phyloP scores from a whole-genome alignment of 495 filamentous ascomycete genomes.

The Beverwykella pulmonaria region DNA sequence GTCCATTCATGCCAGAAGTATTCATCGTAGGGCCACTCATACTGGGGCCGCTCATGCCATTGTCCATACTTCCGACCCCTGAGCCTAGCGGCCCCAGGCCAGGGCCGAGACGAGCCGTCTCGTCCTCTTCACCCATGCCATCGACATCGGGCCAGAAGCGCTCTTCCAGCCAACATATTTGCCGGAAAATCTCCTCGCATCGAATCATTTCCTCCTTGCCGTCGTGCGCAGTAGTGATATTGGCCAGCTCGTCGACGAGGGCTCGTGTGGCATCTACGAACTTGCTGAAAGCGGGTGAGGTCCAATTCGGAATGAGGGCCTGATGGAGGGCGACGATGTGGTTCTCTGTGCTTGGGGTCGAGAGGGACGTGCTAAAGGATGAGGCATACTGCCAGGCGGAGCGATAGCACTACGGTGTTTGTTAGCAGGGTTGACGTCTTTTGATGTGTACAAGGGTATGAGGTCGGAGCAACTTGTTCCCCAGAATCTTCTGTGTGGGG shows the following conservation, averaged over 20 bases:
- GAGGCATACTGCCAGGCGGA: constrained; percentile 47
- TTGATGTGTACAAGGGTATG: too few species aligned
- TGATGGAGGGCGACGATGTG: constrained; percentile 49
- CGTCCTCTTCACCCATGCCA: constrained; percentile 50
- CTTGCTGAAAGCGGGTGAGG: constrained; percentile 46
- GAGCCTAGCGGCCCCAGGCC: constrained; percentile 16
- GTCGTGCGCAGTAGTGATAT: constrained; percentile 41
- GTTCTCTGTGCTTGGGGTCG: constrained; percentile 33
- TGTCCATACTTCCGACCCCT: constrained; percentile 17
- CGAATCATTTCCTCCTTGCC: constrained; percentile 46
- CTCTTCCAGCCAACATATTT: constrained; percentile 47
- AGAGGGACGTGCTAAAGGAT: constrained; percentile 40
- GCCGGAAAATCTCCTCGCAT: constrained; percentile 46
- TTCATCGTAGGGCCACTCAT: constrained; percentile 27
- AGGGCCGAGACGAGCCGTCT: constrained; percentile 27
- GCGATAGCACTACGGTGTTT: constrained; percentile 43
- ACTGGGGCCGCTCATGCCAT: constrained; percentile 11
- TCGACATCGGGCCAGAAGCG: constrained; percentile 50
- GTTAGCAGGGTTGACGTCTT: too few species aligned
- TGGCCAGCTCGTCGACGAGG: constrained; percentile 50
- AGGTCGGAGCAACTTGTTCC: too few species aligned
- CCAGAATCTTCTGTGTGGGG: too few species aligned
- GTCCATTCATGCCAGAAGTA: constrained; percentile 12
- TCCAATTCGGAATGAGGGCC: constrained; percentile 51
- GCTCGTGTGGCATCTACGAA: constrained; percentile 48